Evolutionary conservation across 352 stramenopile species (phyloP).

Genomic region (Phytopythium ostracodes): DNA sequence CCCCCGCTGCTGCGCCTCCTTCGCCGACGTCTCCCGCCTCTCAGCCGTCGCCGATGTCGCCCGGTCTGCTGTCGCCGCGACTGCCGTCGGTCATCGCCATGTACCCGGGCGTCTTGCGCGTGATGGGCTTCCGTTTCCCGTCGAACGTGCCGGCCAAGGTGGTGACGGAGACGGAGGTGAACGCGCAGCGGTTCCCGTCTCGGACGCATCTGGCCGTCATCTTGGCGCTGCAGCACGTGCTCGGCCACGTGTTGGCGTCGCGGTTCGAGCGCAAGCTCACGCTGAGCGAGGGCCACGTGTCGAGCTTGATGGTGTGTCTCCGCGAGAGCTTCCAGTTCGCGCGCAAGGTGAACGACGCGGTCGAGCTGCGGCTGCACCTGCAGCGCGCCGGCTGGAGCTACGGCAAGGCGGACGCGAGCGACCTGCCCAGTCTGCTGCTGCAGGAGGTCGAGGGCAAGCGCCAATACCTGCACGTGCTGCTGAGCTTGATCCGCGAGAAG

Average conservation of each 20-base stretch:
- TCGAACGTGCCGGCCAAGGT: constrained; percentile 48
- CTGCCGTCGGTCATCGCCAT: constrained; percentile 62
- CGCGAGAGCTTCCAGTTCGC: constrained; percentile 72
- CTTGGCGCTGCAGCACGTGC: constrained; percentile 57
- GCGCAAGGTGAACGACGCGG: constrained; percentile 66
- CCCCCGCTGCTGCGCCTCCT: constrained; percentile 5
- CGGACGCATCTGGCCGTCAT: constrained; percentile 65
- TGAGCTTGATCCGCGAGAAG: constrained; percentile 33
- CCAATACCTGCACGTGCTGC: constrained; percentile 70
- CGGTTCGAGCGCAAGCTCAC: constrained; percentile 35
- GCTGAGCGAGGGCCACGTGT: constrained; percentile 54
- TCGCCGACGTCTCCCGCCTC: constrained; percentile 5
- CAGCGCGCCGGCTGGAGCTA: constrained; percentile 48
- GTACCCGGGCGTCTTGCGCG: constrained; percentile 53
- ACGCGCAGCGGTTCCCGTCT: constrained; percentile 54
- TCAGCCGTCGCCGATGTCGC: constrained; percentile 10
- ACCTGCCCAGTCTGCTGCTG: constrained; percentile 60
- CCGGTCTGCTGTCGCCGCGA: constrained; percentile 31
- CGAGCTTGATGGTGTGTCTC: constrained; percentile 43
- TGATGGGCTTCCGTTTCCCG: constrained; percentile 54
- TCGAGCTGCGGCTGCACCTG: constrained; percentile 49
- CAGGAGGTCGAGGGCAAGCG: constrained; percentile 79
- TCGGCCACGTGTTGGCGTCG: constrained; percentile 62
- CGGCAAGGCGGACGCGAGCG: constrained; percentile 30
- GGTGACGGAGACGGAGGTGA: constrained; percentile 50